A percentile compares a stretch with the other conserved stretches of the same genome.
These are phyloP conservation scores for Seminavis robusta DNA, from an alignment of 108 stramenopile species.

Conservation along the genomic window DNA sequence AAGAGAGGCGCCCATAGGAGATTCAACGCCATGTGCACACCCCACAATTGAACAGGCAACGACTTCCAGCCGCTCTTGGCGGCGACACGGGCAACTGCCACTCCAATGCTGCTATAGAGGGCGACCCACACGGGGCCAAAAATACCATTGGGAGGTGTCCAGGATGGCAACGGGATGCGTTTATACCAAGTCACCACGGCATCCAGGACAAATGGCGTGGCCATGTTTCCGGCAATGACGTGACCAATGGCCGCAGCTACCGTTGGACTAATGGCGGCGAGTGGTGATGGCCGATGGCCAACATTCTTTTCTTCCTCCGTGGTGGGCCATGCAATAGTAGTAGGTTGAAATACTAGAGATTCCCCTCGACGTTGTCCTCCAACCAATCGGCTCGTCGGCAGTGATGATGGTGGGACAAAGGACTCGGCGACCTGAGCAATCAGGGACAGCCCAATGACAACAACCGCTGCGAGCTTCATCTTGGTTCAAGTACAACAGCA, in stretches of 20 bases:
- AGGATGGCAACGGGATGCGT: slow-evolving; percentile 45
- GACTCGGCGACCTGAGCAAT: too few relatives aligned
- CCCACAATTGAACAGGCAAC: slow-evolving; percentile 25
- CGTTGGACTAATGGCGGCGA: too few relatives aligned
- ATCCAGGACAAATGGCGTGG: slow-evolving; percentile 41
- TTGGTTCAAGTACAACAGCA: too few relatives aligned
- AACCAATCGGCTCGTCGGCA: too few relatives aligned
- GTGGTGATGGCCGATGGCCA: too few relatives aligned
- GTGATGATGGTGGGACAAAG: too few relatives aligned
- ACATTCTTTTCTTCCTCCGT: too few relatives aligned
- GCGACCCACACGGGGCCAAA: slow-evolving; percentile 68
- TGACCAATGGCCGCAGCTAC: slow-evolving; percentile 26
- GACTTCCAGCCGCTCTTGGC: neutral
- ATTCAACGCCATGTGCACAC: slow-evolving; percentile 46
- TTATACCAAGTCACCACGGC: slow-evolving; percentile 53
- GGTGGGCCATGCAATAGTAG: too few relatives aligned
- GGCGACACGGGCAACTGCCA: slow-evolving; percentile 33
- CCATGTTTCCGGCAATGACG: slow-evolving; percentile 33
- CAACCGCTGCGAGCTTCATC: too few relatives aligned
- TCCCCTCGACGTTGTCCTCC: too few relatives aligned
- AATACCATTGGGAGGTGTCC: slow-evolving; percentile 56
- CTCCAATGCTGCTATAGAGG: slow-evolving; percentile 59
- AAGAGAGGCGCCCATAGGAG: slow-evolving; percentile 65
- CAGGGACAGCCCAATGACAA: too few relatives aligned
- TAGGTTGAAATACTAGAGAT: too few relatives aligned